phyloP scores from a whole-genome alignment of 164 flowering plant genomes.

The Kingdonia uniflora region DNA sequence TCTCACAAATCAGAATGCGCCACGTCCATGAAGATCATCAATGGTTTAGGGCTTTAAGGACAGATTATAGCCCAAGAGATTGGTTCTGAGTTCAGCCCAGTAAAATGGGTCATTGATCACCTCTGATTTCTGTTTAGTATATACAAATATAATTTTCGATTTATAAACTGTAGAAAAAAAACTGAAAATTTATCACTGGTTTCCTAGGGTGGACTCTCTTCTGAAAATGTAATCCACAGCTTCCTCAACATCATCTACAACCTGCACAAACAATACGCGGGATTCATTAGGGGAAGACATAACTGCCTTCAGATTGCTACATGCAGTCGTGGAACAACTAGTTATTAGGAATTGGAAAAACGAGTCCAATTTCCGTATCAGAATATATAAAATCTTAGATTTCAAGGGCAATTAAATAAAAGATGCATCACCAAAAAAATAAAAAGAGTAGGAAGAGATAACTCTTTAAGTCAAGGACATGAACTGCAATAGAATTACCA shows the following conservation, averaged over 20 bases:
- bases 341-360: too few relatives aligned
- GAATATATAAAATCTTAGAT: not conserved
- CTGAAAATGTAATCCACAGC: conserved; percentile 72
- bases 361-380: not conserved
- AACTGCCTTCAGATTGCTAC: too few relatives aligned
- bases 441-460: not conserved
- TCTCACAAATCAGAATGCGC: too few relatives aligned
- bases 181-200: not conserved
- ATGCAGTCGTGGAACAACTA: not conserved
- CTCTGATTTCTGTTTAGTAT: too few relatives aligned
- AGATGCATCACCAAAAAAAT: not conserved
- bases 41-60: too few relatives aligned
- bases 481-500: conserved; percentile 24
- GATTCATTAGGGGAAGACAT: not conserved
- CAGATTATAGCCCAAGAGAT: too few relatives aligned
- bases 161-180: not conserved
- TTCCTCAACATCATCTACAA: conserved; percentile 81
- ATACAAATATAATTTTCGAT: not conserved
- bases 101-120: too few relatives aligned
- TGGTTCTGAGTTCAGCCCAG: too few relatives aligned
- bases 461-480: not conserved
- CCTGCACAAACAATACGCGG: conserved; percentile 40
- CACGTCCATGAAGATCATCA: too few relatives aligned
- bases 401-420: not conserved
- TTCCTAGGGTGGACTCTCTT: conserved; percentile 25